Evolutionary conservation across 306 rosid genomes (phyloP).

Genomic region (Astragalus membranaceus): DNA sequence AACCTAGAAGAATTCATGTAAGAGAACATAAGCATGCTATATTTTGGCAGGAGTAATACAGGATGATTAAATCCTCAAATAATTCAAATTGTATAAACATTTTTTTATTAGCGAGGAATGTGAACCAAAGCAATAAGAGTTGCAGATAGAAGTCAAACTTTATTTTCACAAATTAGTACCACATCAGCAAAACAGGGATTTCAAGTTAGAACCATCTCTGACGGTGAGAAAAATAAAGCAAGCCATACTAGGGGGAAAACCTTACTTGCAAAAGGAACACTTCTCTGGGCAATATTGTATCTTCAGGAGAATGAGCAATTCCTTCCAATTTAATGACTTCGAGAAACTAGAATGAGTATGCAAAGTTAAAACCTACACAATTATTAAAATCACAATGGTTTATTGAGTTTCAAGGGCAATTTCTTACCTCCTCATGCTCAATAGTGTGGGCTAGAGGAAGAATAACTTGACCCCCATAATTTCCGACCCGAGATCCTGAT

Average conservation of each 20-base stretch:
- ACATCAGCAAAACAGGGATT: neutral
- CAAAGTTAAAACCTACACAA: neutral
- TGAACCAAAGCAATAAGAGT: neutral
- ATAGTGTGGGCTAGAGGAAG: slow-evolving; percentile 93
- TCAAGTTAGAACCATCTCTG: neutral
- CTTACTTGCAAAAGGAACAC: slow-evolving; percentile 90
- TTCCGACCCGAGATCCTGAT: slow-evolving; percentile 84
- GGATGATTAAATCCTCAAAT: neutral
- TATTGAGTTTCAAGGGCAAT: neutral
- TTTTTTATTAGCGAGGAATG: neutral
- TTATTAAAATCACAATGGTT: neutral
- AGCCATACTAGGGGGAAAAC: neutral
- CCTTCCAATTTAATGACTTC: slow-evolving; percentile 95
- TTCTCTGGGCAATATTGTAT: slow-evolving; percentile 77
- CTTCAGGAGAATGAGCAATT: slow-evolving; percentile 81
- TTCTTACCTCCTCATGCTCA: slow-evolving; percentile 86
- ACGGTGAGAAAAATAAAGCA: slow-evolving; percentile 7
- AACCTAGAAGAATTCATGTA: neutral
- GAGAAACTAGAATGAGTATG: slow-evolving; percentile 46
- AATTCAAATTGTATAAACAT: neutral
- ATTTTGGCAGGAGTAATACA: neutral
- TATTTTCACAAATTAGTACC: neutral
- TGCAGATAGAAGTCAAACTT: neutral
- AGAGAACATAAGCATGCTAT: neutral
- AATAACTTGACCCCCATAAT: slow-evolving; percentile 91